A percentile compares a stretch with the other conserved stretches of the same genome.
phyloP scores from a whole-genome alignment of 2,329 filamentous ascomycete genomes.

The Colletotrichum salicis region DNA sequence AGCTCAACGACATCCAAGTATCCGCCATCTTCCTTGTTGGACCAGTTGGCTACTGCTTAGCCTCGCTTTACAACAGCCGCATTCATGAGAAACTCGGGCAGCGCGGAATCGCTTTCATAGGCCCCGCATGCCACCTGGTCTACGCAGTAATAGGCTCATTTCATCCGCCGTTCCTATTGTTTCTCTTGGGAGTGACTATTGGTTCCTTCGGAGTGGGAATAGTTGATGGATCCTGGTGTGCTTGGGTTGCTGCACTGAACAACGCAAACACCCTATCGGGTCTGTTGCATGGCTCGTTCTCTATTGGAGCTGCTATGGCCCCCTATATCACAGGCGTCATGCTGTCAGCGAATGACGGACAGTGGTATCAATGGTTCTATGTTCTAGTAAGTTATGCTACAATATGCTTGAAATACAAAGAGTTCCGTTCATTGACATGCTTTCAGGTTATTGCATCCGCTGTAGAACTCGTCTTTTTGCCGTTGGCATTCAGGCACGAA shows the following conservation, averaged over 20 bases:
- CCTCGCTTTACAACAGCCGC: constrained; percentile 50
- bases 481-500: constrained; percentile 70
- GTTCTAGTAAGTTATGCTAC: constrained; percentile 65
- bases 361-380: constrained; percentile 82
- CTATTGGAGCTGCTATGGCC: constrained; percentile 74
- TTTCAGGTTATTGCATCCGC: constrained; percentile 53
- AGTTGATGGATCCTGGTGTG: constrained; percentile 56
- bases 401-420: accelerated
- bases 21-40: constrained; percentile 56
- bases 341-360: constrained; percentile 68
- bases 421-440: background rate
- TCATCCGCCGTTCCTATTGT: constrained; percentile 75
- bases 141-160: constrained; percentile 72
- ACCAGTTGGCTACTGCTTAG: constrained; percentile 55
- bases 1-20: constrained; percentile 53
- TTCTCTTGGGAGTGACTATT: constrained; percentile 72
- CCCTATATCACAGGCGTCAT: constrained; percentile 79
- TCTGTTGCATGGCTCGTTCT: constrained; percentile 77
- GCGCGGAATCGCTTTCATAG: constrained; percentile 57
- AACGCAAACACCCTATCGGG: constrained; percentile 68
- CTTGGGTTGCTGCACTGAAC: constrained; percentile 53
- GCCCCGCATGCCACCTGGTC: constrained; percentile 52
- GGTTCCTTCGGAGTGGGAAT: constrained; percentile 52
- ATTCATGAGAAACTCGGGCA: constrained; percentile 68
- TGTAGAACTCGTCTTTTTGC: constrained; percentile 64